Percentiles rank a stretch among this genome's conserved stretches.
Conservation (phyloP, 2,329 filamentous ascomycete species). For the Penicillium sclerotigenum region DNA sequence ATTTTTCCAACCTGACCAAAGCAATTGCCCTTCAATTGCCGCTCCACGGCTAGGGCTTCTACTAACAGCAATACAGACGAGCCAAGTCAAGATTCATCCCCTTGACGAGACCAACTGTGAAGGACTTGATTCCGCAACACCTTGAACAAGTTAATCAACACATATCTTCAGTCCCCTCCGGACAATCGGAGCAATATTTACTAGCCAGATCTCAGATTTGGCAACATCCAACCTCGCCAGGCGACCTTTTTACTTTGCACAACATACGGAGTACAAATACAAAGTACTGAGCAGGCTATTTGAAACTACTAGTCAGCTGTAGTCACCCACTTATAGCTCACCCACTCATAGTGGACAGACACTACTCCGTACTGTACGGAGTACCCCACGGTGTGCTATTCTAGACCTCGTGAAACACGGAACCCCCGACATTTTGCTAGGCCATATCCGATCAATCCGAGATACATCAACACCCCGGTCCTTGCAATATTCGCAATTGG, state of each 20-base stretch:
- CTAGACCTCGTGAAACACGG: constrained; percentile 15
- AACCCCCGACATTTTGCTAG: neutral
- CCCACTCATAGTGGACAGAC: constrained; percentile 12
- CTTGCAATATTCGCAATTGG: neutral
- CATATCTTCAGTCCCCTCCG: neutral
- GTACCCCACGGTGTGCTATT: constrained; percentile 21
- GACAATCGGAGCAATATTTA: neutral
- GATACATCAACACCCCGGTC: neutral
- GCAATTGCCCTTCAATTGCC: neutral
- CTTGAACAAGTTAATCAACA: neutral
- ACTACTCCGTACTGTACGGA: constrained; percentile 4
- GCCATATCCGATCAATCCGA: neutral
- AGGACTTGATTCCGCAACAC: neutral
- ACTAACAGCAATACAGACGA: neutral
- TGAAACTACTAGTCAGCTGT: constrained; percentile 20
- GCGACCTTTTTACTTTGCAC: constrained; percentile 9
- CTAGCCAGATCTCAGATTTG: constrained; percentile 3
- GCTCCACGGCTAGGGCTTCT: neutral
- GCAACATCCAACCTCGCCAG: too few species aligned
- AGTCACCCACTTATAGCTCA: neutral
- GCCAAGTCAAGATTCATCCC: neutral
- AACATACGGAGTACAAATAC: too few species aligned
- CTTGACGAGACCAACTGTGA: neutral
- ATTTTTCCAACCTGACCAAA: neutral
- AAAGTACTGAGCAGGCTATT: neutral